Evolutionary conservation across 441 rosid genomes (phyloP), one percentile per base, ranked within the genome.

Genomic region (Pelargonium citronellum): DNA sequence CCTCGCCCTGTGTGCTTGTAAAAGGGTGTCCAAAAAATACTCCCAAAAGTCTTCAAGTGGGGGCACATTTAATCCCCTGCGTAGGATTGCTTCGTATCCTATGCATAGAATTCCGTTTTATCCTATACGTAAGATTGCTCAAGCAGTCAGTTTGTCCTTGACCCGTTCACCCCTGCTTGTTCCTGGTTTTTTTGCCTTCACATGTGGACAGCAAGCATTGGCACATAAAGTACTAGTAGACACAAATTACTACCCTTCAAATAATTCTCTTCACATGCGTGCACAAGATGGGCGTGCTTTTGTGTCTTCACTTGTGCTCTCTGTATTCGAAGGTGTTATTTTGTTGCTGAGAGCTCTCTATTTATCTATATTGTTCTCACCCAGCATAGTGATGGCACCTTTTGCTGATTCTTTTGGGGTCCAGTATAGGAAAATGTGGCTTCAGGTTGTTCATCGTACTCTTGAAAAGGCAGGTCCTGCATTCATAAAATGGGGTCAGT

Each of bases 401-500:
- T 87, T 91, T 83, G 95, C 83, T 1, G 93, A 87, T 73, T 7
- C 19, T 57, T 84, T 83, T 75, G 98, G 99, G 47, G 81, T 89
- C 47, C 75, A 78, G 64, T 91, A 84, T 76, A 85, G 99, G 82
- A 86, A 82, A 69, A 0, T 81, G 24, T 96, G 96, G 96, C 96
- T 96, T 79, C 79, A 75, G 78, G 82, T 90, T 75, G 84, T 96
- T 67, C 99, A 76, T 78, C 85, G 86, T 34, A 90, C 98, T 1
- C 79, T 96, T 17, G 98, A 93, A 77, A 75, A 44, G 69, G 98
- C 98, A 66, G 99, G 99, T 70, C 98, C 99, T 63, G 99, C 99
- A 64, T 96, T 96, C 75, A 96, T 96, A 72, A 96, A 96, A 84
- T 96, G 99, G 99, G 99, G 99, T 71, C 98, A 96, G 72, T 96